Conservation (phyloP, 2,329 filamentous ascomycete genomes). For the Lithohypha guttulata region DNA sequence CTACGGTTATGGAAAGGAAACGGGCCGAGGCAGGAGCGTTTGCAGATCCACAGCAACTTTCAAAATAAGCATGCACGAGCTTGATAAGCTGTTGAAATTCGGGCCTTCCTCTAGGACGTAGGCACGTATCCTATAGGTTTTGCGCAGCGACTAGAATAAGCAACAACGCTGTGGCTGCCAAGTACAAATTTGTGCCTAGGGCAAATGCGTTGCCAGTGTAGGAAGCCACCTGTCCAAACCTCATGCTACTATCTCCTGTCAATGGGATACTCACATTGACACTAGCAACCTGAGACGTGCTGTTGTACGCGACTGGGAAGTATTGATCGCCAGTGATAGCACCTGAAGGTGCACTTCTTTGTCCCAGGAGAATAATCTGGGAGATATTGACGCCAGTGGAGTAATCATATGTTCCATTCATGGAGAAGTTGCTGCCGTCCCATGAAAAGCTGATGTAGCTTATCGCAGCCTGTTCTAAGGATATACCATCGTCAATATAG, state of each 20-base stretch:
- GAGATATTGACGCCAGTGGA: conserved; percentile 25
- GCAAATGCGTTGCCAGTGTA: neutral
- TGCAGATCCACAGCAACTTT: no score
- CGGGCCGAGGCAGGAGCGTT: no score
- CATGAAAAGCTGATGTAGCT: conserved; percentile 53
- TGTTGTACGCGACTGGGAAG: conserved; percentile 13
- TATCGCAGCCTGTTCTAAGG: conserved; percentile 47
- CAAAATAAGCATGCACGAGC: no score
- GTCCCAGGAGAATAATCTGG: conserved; percentile 27
- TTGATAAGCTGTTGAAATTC: no score
- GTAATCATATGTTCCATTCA: conserved; percentile 47
- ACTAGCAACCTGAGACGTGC: conserved; percentile 19
- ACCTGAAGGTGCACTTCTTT: conserved; percentile 12
- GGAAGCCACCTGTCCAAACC: neutral
- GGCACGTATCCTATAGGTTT: no score
- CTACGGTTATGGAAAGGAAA: no score
- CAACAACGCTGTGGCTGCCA: neutral
- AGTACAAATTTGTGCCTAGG: neutral
- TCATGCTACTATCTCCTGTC: conserved; percentile 17
- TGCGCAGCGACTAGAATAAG: no score
- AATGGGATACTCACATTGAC: conserved; percentile 22
- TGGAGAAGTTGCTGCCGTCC: conserved; percentile 39
- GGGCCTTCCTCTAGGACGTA: no score
- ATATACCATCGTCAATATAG: conserved; percentile 70
- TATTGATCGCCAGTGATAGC: conserved; percentile 9